Conservation (phyloP, 129 eudicot species). For the Artemisia argyi region DNA sequence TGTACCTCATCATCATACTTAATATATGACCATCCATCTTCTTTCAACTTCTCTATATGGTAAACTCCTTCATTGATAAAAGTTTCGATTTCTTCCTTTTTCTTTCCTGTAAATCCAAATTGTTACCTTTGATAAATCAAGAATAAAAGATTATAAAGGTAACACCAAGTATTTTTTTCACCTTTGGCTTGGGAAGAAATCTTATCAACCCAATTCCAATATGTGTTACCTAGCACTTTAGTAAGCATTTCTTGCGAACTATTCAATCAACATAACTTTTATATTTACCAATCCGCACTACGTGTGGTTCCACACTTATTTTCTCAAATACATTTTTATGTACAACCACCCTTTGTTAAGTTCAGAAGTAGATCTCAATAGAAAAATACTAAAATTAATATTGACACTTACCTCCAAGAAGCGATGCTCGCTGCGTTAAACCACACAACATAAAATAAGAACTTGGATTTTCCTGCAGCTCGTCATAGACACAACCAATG, state of each 20-base stretch:
- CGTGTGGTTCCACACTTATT: conserved; percentile 82
- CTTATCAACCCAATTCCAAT: conserved; percentile 72
- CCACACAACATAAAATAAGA: conserved; percentile 77
- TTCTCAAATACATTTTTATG: conserved; percentile 75
- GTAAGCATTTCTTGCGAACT: conserved; percentile 77
- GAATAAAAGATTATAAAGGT: conserved; percentile 13
- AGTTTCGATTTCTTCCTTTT: conserved; percentile 69
- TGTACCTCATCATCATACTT: conserved; percentile 91
- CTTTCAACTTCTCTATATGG: too few species aligned
- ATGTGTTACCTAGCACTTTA: conserved; percentile 69
- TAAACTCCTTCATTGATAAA: conserved; percentile 87
- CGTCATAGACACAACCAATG: conserved; percentile 77
- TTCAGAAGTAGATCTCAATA: conserved; percentile 2
- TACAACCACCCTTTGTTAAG: conserved; percentile 10
- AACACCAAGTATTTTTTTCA: conserved; percentile 24
- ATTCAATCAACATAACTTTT: conserved; percentile 85
- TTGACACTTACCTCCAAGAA: conserved; percentile 78
- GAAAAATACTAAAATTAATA: background rate
- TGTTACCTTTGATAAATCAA: conserved; percentile 12
- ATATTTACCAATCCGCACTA: conserved; percentile 83
- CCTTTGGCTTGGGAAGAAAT: conserved; percentile 70
- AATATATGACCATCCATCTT: conserved; percentile 90
- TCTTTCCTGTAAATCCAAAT: conserved; percentile 51
- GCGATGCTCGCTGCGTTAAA: conserved; percentile 57
- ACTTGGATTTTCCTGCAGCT: conserved; percentile 84